These are phyloP conservation scores for Chrysoporthe puriensis DNA, from an alignment of 2,329 filamentous ascomycete genomes.

Conservation along the genomic window DNA sequence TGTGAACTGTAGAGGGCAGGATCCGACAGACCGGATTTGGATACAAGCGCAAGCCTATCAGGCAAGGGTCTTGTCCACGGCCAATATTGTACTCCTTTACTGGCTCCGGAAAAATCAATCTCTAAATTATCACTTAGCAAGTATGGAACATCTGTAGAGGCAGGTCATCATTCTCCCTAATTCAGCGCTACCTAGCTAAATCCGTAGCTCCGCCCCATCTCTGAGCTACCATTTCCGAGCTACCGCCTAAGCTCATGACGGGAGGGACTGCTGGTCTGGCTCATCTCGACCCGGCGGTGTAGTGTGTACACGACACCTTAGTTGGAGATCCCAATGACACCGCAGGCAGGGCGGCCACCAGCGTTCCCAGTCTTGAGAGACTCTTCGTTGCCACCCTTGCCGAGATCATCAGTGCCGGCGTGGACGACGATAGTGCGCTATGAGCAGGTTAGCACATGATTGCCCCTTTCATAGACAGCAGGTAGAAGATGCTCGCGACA, in stretches of 20 bases:
- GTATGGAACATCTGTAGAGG: not conserved
- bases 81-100: not conserved
- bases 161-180: not conserved
- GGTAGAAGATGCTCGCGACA: constrained; percentile 35
- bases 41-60: too few species aligned
- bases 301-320: constrained; percentile 46
- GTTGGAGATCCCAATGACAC: constrained; percentile 87
- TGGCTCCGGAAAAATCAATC: not conserved
- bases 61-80: not conserved
- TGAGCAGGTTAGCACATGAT: constrained; percentile 11
- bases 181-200: not conserved
- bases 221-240: not conserved
- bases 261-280: not conserved
- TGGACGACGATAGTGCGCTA: constrained; percentile 95
- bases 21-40: too few species aligned
- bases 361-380: constrained; percentile 99
- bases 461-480: not conserved
- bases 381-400: constrained; percentile 88
- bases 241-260: not conserved
- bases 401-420: constrained; percentile 94
- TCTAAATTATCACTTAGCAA: not conserved
- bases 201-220: not conserved
- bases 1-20: too few species aligned
- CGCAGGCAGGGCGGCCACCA: constrained; percentile 89
- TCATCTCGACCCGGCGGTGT: not conserved